These are phyloP conservation scores for Vitis cinerea DNA, from an alignment of 164 flowering plant genomes.

Conservation along the genomic window DNA sequence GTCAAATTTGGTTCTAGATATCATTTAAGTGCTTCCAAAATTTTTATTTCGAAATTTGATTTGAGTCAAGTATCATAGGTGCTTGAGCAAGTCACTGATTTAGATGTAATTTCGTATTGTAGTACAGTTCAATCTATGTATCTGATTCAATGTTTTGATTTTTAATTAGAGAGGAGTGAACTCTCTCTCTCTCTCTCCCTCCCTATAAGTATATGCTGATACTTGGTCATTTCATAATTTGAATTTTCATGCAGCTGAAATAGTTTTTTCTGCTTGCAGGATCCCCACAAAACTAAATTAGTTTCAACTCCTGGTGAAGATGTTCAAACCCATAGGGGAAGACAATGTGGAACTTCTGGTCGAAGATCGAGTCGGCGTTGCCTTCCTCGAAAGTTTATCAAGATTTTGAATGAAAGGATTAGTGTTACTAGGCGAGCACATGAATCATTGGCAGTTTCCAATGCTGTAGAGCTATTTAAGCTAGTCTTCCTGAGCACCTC, in stretches of 20 bases:
- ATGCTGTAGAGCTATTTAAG: conserved; percentile 88
- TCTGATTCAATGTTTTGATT: too few relatives aligned
- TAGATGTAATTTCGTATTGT: too few relatives aligned
- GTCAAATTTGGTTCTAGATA: too few relatives aligned
- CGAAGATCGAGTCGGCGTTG: conserved; percentile 38
- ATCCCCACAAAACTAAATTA: conserved; percentile 19
- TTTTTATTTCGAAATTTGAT: too few relatives aligned
- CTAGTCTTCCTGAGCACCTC: conserved; percentile 79
- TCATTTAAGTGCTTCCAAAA: too few relatives aligned
- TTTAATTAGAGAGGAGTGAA: too few relatives aligned
- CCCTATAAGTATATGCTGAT: too few relatives aligned
- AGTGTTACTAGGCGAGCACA: conserved; percentile 33
- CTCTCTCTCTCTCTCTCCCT: too few relatives aligned
- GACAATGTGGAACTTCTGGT: conserved; percentile 21
- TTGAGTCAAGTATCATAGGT: too few relatives aligned
- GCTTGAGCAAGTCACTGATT: too few relatives aligned
- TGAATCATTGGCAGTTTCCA: conserved; percentile 81
- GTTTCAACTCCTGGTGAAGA: conserved; percentile 22
- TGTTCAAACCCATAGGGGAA: conserved; percentile 17
- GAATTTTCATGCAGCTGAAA: neutral
- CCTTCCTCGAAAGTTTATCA: conserved; percentile 50
- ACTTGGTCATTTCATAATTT: too few relatives aligned
- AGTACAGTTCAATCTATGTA: too few relatives aligned
- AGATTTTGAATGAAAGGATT: conserved; percentile 38
- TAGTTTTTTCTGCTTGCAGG: conserved; percentile 21